phyloP scores from a whole-genome alignment of 2,329 filamentous ascomycete genomes.

The Camptophora hylomeconis region DNA sequence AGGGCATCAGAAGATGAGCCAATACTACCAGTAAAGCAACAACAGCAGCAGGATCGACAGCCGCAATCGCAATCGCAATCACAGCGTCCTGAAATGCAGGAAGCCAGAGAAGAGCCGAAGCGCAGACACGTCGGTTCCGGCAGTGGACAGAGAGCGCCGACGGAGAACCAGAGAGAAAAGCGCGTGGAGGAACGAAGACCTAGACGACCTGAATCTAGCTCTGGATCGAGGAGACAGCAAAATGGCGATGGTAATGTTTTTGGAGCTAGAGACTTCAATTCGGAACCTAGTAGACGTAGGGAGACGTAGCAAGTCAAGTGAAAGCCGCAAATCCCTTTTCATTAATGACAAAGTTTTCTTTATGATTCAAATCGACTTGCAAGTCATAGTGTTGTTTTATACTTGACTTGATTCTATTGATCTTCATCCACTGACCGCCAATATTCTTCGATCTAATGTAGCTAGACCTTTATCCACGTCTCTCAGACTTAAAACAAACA shows the following conservation, averaged over 20 bases:
- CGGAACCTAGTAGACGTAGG: conserved; percentile 1
- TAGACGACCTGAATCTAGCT: conserved; percentile 1
- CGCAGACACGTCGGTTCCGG: conserved; percentile 1
- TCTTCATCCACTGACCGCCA: too few species aligned
- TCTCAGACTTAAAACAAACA: too few species aligned
- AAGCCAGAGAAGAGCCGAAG: background rate
- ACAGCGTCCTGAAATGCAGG: conserved; percentile 1
- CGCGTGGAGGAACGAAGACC: background rate
- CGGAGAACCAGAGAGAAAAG: conserved; percentile 1
- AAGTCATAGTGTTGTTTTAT: too few species aligned
- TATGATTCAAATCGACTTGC: too few species aligned
- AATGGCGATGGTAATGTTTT: conserved; percentile 1
- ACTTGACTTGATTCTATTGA: too few species aligned
- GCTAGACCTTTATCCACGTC: too few species aligned
- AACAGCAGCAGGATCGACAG: conserved; percentile 1
- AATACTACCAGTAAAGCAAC: background rate
- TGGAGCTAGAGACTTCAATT: conserved; percentile 5
- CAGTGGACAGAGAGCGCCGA: conserved; percentile 1
- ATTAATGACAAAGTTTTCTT: too few species aligned
- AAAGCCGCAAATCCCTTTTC: too few species aligned
- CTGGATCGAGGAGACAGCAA: background rate
- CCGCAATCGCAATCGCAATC: conserved; percentile 1
- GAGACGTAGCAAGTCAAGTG: too few species aligned
- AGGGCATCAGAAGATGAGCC: conserved; percentile 34
- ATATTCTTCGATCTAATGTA: too few species aligned